Percentiles rank a stretch among this genome's conserved stretches.
Conservation (phyloP, 306 rosid species). For the Echinosophora koreensis region DNA sequence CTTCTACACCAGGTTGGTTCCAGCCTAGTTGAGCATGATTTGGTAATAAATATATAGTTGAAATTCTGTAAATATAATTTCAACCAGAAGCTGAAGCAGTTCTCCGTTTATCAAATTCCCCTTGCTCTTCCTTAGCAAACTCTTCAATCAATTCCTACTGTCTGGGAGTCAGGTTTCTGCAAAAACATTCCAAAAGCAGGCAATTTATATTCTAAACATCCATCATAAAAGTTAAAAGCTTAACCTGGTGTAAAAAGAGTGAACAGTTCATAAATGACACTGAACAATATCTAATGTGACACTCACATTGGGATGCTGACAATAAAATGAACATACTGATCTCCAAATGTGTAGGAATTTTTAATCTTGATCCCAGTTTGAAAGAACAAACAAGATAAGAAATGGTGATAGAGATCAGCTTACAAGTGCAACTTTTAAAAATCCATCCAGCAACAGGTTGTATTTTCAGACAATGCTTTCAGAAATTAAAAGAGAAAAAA, state of each 20-base stretch:
- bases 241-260: not conserved
- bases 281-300: conserved; percentile 27
- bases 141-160: too few relatives aligned
- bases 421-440: conserved; percentile 1
- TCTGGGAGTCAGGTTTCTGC: too few relatives aligned
- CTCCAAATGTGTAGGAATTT: conserved; percentile 72
- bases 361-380: conserved; percentile 74
- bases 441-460: conserved; percentile 1
- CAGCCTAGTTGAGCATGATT: conserved; percentile 39
- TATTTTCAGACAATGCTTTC: conserved; percentile 5
- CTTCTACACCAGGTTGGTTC: conserved; percentile 45
- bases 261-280: not conserved
- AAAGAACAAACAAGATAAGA: conserved; percentile 10
- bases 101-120: conserved; percentile 51
- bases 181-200: too few relatives aligned
- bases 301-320: conserved; percentile 91
- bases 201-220: too few relatives aligned
- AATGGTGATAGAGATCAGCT: conserved; percentile 19
- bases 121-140: too few relatives aligned
- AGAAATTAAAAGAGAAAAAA: not conserved
- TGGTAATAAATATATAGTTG: not conserved
- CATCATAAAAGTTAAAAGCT: conserved; percentile 7
- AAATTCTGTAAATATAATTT: conserved; percentile 32
- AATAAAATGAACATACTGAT: conserved; percentile 92
- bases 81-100: conserved; percentile 71